phyloP scores from a whole-genome alignment of 73 alveolate species.

The Paramecium sonneborni region DNA sequence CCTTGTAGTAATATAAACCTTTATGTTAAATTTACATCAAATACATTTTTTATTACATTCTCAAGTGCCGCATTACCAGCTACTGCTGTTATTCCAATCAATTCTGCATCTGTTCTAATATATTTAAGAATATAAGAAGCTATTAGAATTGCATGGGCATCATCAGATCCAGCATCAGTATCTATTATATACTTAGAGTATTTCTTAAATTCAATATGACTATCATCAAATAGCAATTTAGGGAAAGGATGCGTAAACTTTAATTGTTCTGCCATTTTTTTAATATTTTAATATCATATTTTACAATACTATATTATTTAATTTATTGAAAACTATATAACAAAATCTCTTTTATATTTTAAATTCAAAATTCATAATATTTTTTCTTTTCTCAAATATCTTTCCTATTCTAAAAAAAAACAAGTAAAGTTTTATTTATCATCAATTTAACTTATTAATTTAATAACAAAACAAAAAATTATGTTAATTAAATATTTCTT shows the following conservation, averaged over 20 bases:
- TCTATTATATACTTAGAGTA: conserved; percentile 19
- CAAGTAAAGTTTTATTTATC: no score
- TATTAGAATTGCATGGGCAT: conserved; percentile 39
- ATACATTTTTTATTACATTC: conserved; percentile 44
- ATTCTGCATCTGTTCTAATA: conserved; percentile 25
- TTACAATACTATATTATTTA: background rate
- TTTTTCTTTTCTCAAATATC: no score
- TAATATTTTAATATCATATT: background rate
- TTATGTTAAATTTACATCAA: background rate
- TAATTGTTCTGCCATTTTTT: background rate
- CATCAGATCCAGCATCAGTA: conserved; percentile 56
- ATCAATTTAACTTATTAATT: no score
- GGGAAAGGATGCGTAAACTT: conserved; percentile 17
- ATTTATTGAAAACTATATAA: no score
- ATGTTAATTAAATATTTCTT: no score
- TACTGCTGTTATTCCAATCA: conserved; percentile 36
- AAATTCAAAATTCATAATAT: no score
- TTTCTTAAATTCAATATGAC: background rate
- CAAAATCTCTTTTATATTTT: no score
- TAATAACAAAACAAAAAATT: no score
- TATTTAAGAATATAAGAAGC: conserved; percentile 44
- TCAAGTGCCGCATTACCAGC: conserved; percentile 49
- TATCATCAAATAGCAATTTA: conserved; percentile 9
- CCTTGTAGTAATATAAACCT: conserved; percentile 7
- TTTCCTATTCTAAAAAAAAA: no score